Percentiles rank a stretch among this genome's conserved stretches.
Conservation (phyloP, 2,329 filamentous ascomycete species). For the Aspergillus luchuensis region DNA sequence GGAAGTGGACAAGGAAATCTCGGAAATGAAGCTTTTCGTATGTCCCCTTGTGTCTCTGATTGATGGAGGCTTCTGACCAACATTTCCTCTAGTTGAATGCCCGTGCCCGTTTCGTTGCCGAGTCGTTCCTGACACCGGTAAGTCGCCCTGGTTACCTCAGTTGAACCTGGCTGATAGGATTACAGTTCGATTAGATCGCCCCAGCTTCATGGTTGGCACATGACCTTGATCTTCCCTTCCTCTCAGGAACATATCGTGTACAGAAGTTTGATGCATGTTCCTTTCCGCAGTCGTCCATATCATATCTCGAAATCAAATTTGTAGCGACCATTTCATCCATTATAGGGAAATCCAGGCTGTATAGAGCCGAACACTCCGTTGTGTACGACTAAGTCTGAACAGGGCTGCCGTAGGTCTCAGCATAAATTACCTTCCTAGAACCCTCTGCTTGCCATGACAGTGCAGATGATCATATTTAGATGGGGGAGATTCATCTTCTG, state of each 20-base stretch:
- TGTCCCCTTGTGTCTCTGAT: slow-evolving; percentile 34
- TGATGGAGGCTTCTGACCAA: slow-evolving; percentile 23
- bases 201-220: slow-evolving; percentile 22
- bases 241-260: slow-evolving; percentile 23
- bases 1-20: slow-evolving; percentile 99
- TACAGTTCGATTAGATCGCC: slow-evolving; percentile 25
- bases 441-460: background rate
- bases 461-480: background rate
- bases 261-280: slow-evolving; percentile 19
- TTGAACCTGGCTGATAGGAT: slow-evolving; percentile 25
- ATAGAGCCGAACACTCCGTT: background rate
- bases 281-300: slow-evolving; percentile 17
- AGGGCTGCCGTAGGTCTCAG: background rate
- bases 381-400: background rate
- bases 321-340: background rate
- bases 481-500: background rate
- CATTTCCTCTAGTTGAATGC: slow-evolving; percentile 75
- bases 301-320: slow-evolving; percentile 8
- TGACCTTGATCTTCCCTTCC: slow-evolving; percentile 19
- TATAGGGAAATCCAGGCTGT: background rate
- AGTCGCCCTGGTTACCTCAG: slow-evolving; percentile 23
- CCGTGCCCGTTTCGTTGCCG: slow-evolving; percentile 93
- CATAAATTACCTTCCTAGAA: background rate
- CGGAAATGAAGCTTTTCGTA: slow-evolving; percentile 99
- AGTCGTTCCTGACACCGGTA: slow-evolving; percentile 96